phyloP scores from a whole-genome alignment of 805 yeast genomes.

The Clavispora phyllophila region DNA sequence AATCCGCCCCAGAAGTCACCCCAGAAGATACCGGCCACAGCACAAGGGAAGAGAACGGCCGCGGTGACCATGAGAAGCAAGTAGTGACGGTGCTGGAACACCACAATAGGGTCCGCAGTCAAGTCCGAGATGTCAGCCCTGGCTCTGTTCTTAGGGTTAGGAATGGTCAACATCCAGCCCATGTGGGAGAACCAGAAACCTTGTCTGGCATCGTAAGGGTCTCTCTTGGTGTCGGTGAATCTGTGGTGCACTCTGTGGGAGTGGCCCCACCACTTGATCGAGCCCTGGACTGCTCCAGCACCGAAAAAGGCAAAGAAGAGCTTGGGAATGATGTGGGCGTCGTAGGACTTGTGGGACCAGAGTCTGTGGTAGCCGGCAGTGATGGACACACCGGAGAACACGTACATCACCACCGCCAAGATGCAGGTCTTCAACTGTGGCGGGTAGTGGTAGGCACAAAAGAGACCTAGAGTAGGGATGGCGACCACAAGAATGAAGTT shows the following conservation, averaged over 20 bases:
- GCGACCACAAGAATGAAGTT: constrained; percentile 60
- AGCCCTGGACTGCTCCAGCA: constrained; percentile 79
- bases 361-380: constrained; percentile 83
- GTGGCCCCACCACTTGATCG: constrained; percentile 88
- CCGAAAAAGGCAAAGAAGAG: constrained; percentile 72
- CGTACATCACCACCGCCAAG: constrained; percentile 51
- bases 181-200: constrained; percentile 83
- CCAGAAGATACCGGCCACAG: constrained; percentile 25
- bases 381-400: constrained; percentile 65
- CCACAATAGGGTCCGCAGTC: constrained; percentile 70
- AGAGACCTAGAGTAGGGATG: constrained; percentile 54
- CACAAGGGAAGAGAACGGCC: constrained; percentile 62
- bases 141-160: constrained; percentile 78
- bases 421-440: constrained; percentile 48
- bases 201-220: constrained; percentile 80
- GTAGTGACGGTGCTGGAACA: constrained; percentile 80
- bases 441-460: constrained; percentile 40
- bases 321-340: constrained; percentile 56
- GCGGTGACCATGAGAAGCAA: constrained; percentile 51
- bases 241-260: constrained; percentile 83
- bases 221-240: constrained; percentile 77
- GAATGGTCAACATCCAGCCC: constrained; percentile 80
- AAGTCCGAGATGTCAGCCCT: constrained; percentile 78
- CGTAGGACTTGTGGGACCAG: constrained; percentile 72
- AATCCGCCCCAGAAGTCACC: constrained; percentile 60